These are phyloP conservation scores for Begonia fuchsioides DNA, from an alignment of 306 rosid genomes.

Conservation along the genomic window DNA sequence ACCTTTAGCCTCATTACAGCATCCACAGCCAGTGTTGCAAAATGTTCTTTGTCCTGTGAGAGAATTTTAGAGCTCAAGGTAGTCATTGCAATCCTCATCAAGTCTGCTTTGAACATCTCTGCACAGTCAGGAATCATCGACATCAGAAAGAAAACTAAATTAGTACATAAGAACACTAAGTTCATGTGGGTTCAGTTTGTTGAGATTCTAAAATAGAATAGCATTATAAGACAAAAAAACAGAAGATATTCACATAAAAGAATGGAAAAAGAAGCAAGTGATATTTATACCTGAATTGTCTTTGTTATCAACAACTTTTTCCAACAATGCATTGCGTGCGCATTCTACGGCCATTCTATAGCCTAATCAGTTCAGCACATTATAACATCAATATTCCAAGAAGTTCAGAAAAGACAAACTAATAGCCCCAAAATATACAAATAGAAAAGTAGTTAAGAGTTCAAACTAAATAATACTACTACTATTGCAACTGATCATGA, in stretches of 20 bases:
- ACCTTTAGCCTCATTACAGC: constrained; percentile 4
- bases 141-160: too few relatives aligned
- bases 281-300: constrained; percentile 42
- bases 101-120: constrained; percentile 78
- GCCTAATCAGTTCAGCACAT: constrained; percentile 25
- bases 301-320: constrained; percentile 74
- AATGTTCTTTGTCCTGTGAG: constrained; percentile 88
- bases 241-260: too few relatives aligned
- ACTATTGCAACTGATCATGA: too few relatives aligned
- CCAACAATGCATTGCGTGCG: constrained; percentile 63
- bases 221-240: too few relatives aligned
- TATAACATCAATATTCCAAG: neutral
- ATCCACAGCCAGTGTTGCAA: constrained; percentile 82
- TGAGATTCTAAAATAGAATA: too few relatives aligned
- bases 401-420: neutral
- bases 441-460: neutral
- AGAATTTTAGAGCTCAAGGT: constrained; percentile 97
- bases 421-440: neutral
- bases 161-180: too few relatives aligned
- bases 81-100: constrained; percentile 94
- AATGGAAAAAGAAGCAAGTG: too few relatives aligned
- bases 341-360: constrained; percentile 93
- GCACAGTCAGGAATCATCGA: constrained; percentile 13
- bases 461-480: too few relatives aligned
- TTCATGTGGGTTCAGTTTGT: too few relatives aligned